Percentiles rank a stretch among this genome's conserved stretches.
Evolutionary conservation across 2,329 filamentous ascomycete genomes (phyloP).

Genomic region (Drechslerella stenobrocha): DNA sequence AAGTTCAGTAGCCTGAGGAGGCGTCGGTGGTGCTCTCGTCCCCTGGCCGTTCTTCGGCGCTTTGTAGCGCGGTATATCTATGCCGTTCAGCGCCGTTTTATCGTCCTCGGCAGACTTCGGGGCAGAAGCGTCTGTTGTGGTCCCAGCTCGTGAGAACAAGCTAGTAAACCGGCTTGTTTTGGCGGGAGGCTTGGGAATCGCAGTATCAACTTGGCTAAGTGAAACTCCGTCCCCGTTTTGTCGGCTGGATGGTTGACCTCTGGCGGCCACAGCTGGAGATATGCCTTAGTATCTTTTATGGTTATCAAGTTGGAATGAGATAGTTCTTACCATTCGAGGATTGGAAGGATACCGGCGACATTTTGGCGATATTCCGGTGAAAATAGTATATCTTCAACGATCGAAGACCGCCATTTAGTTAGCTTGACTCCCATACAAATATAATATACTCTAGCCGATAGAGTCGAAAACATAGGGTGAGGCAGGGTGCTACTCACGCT

Average conservation of each 20-base stretch:
- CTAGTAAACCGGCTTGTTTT: conserved; percentile 34
- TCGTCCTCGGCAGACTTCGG: neutral
- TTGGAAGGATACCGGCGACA: neutral
- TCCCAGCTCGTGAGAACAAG: conserved; percentile 17
- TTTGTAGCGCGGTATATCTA: conserved; percentile 24
- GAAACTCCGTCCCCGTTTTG: neutral
- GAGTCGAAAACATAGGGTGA: too few relatives aligned
- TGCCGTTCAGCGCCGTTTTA: neutral
- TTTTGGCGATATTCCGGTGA: neutral
- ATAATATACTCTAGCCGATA: too few relatives aligned
- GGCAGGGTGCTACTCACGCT: too few relatives aligned
- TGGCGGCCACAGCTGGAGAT: neutral
- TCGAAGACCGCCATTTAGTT: too few relatives aligned
- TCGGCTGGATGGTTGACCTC: neutral
- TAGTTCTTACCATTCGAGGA: conserved; percentile 1
- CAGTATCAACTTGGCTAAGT: neutral
- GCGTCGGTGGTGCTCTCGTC: conserved; percentile 16
- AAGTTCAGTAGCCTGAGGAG: conserved; percentile 14
- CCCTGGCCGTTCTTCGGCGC: conserved; percentile 27
- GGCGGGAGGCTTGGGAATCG: neutral
- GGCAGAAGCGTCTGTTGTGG: neutral
- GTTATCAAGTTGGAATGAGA: too few relatives aligned
- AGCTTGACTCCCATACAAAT: too few relatives aligned
- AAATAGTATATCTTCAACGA: neutral
- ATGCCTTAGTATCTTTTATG: neutral